Percentiles rank a stretch among this genome's conserved stretches.
These are phyloP conservation scores for Leucosporidium scottii DNA, from an alignment of 768 basidiomycete genomes.

Conservation along the genomic window DNA sequence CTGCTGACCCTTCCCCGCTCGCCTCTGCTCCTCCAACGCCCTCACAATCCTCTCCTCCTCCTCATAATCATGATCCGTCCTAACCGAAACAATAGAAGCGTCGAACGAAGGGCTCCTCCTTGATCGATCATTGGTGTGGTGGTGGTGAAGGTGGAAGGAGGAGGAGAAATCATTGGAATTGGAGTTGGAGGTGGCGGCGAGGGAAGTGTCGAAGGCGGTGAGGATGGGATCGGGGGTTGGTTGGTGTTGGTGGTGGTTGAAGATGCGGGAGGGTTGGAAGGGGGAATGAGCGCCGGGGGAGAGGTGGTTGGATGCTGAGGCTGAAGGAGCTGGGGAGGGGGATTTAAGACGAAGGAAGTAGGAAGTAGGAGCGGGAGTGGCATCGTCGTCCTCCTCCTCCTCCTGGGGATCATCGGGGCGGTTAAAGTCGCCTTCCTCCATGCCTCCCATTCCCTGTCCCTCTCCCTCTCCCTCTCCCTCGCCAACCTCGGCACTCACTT, in stretches of 20 bases:
- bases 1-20: not conserved
- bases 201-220: slow-evolving; percentile 22
- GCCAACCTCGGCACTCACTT: not conserved
- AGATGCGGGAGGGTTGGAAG: slow-evolving; percentile 1
- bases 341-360: slow-evolving; percentile 28
- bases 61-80: slow-evolving; percentile 55
- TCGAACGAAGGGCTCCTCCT: slow-evolving; percentile 48
- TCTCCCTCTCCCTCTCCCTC: slow-evolving; percentile 1
- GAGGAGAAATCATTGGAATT: no score
- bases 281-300: not conserved
- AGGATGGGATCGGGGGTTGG: no score
- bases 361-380: slow-evolving; percentile 8
- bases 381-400: slow-evolving; percentile 12
- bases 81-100: no score
- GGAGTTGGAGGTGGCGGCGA: not conserved
- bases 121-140: slow-evolving; percentile 8
- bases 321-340: slow-evolving; percentile 5
- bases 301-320: not conserved
- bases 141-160: slow-evolving; percentile 4
- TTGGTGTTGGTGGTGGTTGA: slow-evolving; percentile 14
- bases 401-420: slow-evolving; percentile 1
- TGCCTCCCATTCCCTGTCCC: not conserved
- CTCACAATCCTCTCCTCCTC: slow-evolving; percentile 55
- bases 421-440: slow-evolving; percentile 9
- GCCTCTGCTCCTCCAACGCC: slow-evolving; percentile 38